Evolutionary conservation across 2,329 filamentous ascomycete genomes (phyloP), one percentile per base, ranked within the genome.

Genomic region (Apiospora kogelbergensis): DNA sequence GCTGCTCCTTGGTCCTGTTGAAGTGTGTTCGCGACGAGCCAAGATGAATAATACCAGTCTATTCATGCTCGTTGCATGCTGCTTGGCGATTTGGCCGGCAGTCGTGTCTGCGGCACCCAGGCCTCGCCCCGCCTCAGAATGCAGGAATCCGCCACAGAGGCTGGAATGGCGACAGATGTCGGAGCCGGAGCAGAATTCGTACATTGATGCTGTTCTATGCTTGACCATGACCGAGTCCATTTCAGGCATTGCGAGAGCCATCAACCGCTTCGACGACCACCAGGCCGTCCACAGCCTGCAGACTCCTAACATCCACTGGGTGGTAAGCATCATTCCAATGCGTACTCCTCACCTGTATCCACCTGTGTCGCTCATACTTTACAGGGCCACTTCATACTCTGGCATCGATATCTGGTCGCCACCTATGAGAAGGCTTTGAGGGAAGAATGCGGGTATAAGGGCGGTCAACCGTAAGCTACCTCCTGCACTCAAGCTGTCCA

Each of bases 181-280:
- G 13, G 13, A 65, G 37, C 33, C 37, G 22, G 37, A 66, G 17
- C 63, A 65, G 24, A 30, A 15, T 5, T 65, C 60, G 13, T 68
- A 68, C 37, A 68, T 68, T 17, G 63, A 48, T 6, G 53, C 60
- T 4, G 66, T 65, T 2, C 57, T 60, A 17, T 68, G 57, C 40
- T 30, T 70, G 41, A 57, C 57, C 1, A 70, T 40, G 33, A 65
- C 48, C 17, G 37, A 57, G 42, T 33, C 60, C 26, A 68, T 22
- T 13, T 45, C 45, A 17, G 67, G 67, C 2, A 53, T 68, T 20
- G 33, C 67, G 13, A 60, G 37, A 20, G 42, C 67, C 6, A 46
- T 68, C 42, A 68, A 65, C 40, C 67, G 67, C 22, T 68, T 68
- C n/a, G 67, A 68, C 41, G 67, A 68, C 24, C 67, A 68, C 24